A percentile compares a stretch with the other conserved stretches of the same genome.
Evolutionary conservation across 495 filamentous ascomycete species (phyloP).

Genomic region (Lindgomyces ingoldianus): DNA sequence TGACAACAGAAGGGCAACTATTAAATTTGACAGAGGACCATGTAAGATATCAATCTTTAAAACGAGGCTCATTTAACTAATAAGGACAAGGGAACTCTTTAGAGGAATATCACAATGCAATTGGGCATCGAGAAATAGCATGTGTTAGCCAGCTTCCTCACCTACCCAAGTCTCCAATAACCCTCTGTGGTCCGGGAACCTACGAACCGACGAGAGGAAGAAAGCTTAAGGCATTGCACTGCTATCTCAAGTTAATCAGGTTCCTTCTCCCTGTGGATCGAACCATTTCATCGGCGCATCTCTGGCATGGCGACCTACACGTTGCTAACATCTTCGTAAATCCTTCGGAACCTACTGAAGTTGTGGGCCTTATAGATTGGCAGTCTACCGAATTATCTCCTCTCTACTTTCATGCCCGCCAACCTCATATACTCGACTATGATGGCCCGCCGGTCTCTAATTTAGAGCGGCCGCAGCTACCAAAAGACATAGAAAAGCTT

Average conservation of each 20-base stretch:
- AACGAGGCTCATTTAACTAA: slow-evolving; percentile 11
- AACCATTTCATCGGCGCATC: slow-evolving; percentile 11
- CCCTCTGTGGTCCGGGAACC: slow-evolving; percentile 17
- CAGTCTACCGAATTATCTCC: slow-evolving; percentile 27
- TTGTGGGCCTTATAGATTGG: slow-evolving; percentile 29
- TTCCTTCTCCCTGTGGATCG: slow-evolving; percentile 10
- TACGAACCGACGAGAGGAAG: slow-evolving; percentile 11
- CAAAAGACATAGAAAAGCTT: slow-evolving; percentile 21
- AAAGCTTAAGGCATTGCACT: slow-evolving; percentile 16
- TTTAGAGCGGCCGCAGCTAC: slow-evolving; percentile 20
- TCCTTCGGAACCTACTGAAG: slow-evolving; percentile 22
- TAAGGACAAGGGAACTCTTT: slow-evolving; percentile 18
- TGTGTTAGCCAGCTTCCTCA: slow-evolving; percentile 12
- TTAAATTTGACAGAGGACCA: slow-evolving; percentile 25
- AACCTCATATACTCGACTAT: slow-evolving; percentile 19
- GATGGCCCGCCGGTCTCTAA: slow-evolving; percentile 20
- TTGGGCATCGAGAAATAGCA: slow-evolving; percentile 24
- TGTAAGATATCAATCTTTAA: slow-evolving; percentile 30
- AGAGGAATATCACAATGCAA: slow-evolving; percentile 18
- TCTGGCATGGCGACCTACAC: slow-evolving; percentile 33
- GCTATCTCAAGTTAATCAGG: slow-evolving; percentile 18
- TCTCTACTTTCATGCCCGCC: slow-evolving; percentile 30
- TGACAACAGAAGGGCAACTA: slow-evolving; percentile 20
- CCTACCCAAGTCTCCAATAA: slow-evolving; percentile 25
- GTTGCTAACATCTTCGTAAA: slow-evolving; percentile 33